Percentiles rank a stretch among this genome's conserved stretches.
Evolutionary conservation across 2,329 filamentous ascomycete species (phyloP).

Genomic region (Tolypocladium endophyticum): DNA sequence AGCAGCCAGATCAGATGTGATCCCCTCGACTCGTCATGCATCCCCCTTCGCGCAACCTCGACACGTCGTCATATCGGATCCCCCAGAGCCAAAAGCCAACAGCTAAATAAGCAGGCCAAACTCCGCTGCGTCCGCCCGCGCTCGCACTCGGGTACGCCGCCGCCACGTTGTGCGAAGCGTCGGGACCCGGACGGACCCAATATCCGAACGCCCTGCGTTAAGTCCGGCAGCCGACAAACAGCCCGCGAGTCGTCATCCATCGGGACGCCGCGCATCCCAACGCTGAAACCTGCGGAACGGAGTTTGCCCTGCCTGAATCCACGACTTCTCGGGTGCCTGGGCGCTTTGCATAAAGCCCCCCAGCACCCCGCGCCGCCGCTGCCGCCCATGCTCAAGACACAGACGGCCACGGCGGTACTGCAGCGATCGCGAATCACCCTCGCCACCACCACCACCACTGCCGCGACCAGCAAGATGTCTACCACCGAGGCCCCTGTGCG

Average conservation of each 20-base stretch:
- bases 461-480: constrained; percentile 17
- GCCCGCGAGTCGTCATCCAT: not conserved
- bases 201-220: constrained; percentile 6
- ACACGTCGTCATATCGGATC: not conserved
- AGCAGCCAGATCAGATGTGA: not conserved
- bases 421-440: constrained; percentile 30
- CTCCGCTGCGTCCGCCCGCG: not conserved
- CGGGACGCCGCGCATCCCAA: not conserved
- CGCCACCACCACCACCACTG: constrained; percentile 10
- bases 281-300: not conserved
- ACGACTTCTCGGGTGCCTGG: not conserved
- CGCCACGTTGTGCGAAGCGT: constrained; percentile 1
- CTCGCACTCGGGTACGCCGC: not conserved
- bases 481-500: constrained; percentile 18
- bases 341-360: not conserved
- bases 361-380: constrained; percentile 6
- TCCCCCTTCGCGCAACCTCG: not conserved
- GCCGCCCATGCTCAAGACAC: constrained; percentile 32
- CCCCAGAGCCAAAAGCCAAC: not conserved
- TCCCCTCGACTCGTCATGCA: not conserved
- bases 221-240: constrained; percentile 5
- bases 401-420: constrained; percentile 26
- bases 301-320: not conserved
- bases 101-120: not conserved
- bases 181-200: constrained; percentile 8